Evolutionary conservation across 2,329 filamentous ascomycete genomes (phyloP).

Genomic region (Elsinoe necatrix): DNA sequence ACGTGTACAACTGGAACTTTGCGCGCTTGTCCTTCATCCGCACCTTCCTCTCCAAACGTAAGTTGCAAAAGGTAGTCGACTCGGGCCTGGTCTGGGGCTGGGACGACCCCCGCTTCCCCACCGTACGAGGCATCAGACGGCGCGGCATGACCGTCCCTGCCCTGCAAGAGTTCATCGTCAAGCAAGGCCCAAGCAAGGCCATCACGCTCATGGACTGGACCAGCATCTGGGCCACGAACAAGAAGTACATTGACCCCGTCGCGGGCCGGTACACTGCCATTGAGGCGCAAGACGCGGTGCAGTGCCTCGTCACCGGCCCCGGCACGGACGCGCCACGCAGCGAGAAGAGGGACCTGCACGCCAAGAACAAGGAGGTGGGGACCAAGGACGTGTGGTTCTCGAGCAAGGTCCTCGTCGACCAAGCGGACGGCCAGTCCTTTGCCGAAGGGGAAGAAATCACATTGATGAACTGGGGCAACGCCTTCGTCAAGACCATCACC

Average conservation of each 20-base stretch:
- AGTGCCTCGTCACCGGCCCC: constrained; percentile 36
- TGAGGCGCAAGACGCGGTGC: constrained; percentile 59
- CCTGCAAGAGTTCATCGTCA: constrained; percentile 69
- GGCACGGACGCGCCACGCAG: constrained; percentile 38
- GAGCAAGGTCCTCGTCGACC: constrained; percentile 69
- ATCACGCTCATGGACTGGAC: constrained; percentile 76
- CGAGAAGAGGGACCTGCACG: constrained; percentile 76
- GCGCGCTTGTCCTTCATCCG: constrained; percentile 70
- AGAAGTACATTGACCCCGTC: constrained; percentile 40
- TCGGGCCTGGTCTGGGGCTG: constrained; percentile 66
- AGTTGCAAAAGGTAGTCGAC: constrained; percentile 71
- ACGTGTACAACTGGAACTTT: constrained; percentile 77
- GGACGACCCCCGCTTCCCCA: constrained; percentile 77
- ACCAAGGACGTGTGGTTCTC: constrained; percentile 78
- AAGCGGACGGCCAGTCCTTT: constrained; percentile 75
- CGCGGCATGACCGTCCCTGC: constrained; percentile 68
- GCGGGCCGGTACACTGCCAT: constrained; percentile 44
- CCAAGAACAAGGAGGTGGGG: constrained; percentile 78
- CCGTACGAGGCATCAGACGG: constrained; percentile 64
- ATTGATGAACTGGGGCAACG: constrained; percentile 94
- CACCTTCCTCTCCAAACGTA: constrained; percentile 73
- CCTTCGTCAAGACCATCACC: constrained; percentile 60
- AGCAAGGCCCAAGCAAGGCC: constrained; percentile 71
- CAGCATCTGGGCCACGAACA: constrained; percentile 44
- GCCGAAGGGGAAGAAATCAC: constrained; percentile 84